Evolutionary conservation across 768 basidiomycete species (phyloP).

Genomic region (Leucocoprinus birnbaumii): DNA sequence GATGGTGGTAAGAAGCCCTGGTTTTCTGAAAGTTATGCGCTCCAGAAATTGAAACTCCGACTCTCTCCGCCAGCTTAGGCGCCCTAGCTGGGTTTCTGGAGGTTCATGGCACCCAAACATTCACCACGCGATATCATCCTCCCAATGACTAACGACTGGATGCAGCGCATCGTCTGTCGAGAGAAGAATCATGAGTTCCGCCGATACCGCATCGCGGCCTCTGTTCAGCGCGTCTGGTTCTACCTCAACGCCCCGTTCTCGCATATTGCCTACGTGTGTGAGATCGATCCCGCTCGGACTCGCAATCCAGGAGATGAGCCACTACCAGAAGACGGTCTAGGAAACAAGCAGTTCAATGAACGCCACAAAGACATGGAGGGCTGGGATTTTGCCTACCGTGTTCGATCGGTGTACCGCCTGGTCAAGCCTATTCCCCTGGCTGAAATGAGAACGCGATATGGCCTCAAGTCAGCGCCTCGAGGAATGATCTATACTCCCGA

Average conservation of each 20-base stretch:
- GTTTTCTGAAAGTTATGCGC: too few species aligned
- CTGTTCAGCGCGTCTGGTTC: constrained; percentile 25
- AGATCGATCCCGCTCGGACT: constrained; percentile 23
- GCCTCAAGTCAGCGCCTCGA: constrained; percentile 13
- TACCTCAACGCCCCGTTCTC: constrained; percentile 24
- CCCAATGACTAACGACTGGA: constrained; percentile 8
- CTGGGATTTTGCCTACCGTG: constrained; percentile 25
- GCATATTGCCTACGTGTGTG: constrained; percentile 23
- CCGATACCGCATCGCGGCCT: constrained; percentile 24
- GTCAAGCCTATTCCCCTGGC: constrained; percentile 15
- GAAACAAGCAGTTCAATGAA: constrained; percentile 23
- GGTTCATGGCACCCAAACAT: too few species aligned
- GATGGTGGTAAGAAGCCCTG: too few species aligned
- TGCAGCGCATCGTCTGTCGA: constrained; percentile 21
- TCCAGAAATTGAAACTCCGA: too few species aligned
- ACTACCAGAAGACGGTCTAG: constrained; percentile 20
- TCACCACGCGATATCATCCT: too few species aligned
- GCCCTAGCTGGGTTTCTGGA: too few species aligned
- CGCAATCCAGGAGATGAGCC: constrained; percentile 16
- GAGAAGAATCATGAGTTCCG: constrained; percentile 26
- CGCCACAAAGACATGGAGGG: constrained; percentile 20
- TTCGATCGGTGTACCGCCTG: constrained; percentile 17
- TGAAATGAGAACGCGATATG: constrained; percentile 17
- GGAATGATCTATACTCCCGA: too few species aligned
- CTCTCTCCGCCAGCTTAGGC: too few species aligned